phyloP scores from a whole-genome alignment of 305 asterid genomes.

The Rubia balearica region DNA sequence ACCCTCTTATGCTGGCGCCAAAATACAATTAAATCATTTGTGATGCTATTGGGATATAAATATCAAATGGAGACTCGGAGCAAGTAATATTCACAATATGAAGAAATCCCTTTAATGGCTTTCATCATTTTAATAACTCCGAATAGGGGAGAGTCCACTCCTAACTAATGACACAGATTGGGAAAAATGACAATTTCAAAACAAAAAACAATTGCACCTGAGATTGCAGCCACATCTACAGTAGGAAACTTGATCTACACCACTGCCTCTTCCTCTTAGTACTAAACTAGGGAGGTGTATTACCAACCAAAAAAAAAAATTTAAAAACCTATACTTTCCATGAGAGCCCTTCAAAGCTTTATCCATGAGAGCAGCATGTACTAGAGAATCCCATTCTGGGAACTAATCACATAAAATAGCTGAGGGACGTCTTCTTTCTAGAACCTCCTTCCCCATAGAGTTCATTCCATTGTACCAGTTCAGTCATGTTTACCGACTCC shows the following conservation, averaged over 20 bases:
- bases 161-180: background rate
- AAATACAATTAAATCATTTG: background rate
- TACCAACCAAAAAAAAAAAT: background rate
- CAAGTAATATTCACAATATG: background rate
- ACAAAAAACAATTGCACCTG: constrained; percentile 6
- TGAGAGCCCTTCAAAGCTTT: constrained; percentile 9
- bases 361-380: constrained; percentile 10
- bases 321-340: constrained; percentile 3
- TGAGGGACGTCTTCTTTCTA: constrained; percentile 49
- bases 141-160: background rate
- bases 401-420: constrained; percentile 53
- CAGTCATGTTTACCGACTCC: constrained; percentile 66
- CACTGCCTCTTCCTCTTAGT: background rate
- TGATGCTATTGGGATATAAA: constrained; percentile 8
- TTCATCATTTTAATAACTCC: background rate
- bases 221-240: constrained; percentile 15
- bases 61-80: background rate
- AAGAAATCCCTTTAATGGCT: constrained; percentile 3
- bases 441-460: constrained; percentile 73
- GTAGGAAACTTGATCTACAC: constrained; percentile 7
- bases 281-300: constrained; percentile 1
- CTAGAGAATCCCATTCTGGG: background rate
- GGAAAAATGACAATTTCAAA: background rate
- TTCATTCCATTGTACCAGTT: constrained; percentile 66
- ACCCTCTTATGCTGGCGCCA: background rate